Base-by-base conservation (phyloP, 129 eudicot genomes). In the Chrysanthemum makinoi region DNA sequence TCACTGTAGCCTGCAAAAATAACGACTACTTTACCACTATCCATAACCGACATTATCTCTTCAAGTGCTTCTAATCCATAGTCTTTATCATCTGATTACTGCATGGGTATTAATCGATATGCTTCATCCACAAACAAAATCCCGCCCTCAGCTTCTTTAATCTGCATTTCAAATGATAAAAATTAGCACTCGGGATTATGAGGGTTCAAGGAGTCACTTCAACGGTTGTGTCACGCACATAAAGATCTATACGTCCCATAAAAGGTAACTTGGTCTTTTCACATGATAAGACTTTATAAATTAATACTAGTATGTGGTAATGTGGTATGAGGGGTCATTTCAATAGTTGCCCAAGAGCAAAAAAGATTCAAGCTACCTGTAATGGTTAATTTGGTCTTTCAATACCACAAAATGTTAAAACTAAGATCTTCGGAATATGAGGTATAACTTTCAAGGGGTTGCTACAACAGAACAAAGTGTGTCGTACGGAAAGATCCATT, bases 11-110 rank as follows among this genome's bases (percentile, higher is more conserved):
- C 69, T 0, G 69, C 69, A 64, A 64, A 64, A 53, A 64, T 64
- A 64, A 64, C 51, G 10, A 64, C 69, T 64, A 64, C 51, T 16
- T 64, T 64, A 43, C 69, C 69, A 64, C 15, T 16, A 64, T 64
- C 99, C 95, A 94, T 83, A 33, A 88, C 85, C 0, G 99, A 94
- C 97, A 94, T 90, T 30, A 94, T 90, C 82, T 94, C 99, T 76
- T 94, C 99, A 59, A 94, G 81, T n/a, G 99, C 99, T 80, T 94
- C 99, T 70, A 87, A 79, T 4, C 97, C 99, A 52, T 89, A 89
- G 58, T 94, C 98, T 59, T 82, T 81, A 48, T 85, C 90, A 51
- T 89, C 97, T 7, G 95, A 69, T 33, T 84, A 82, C 54, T 89
- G 90, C 87, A 79, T 76, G 4, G 96, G 95, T 72, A 87, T 81